phyloP scores from a whole-genome alignment of 2,329 filamentous ascomycete species.

The Fusarium sp. region DNA sequence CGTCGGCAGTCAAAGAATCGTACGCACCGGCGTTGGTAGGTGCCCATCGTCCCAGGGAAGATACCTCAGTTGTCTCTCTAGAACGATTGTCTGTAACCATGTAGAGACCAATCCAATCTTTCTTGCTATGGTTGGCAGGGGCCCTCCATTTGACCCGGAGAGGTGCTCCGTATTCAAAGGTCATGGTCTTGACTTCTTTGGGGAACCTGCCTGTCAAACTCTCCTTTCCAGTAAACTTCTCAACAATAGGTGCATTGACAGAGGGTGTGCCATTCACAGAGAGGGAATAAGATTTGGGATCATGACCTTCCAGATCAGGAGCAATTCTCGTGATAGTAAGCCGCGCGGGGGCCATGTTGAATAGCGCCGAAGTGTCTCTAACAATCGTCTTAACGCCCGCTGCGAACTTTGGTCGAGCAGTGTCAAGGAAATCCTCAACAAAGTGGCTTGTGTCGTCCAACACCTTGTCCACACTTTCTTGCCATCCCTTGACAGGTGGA shows the following conservation, averaged over 20 bases:
- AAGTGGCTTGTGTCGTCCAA: constrained; percentile 87
- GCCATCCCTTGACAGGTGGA: constrained; percentile 81
- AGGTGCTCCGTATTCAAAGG: constrained; percentile 88
- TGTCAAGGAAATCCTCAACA: constrained; percentile 89
- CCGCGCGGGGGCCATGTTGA: constrained; percentile 88
- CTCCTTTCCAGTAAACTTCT: constrained; percentile 76
- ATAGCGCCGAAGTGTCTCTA: constrained; percentile 84
- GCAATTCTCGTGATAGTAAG: constrained; percentile 83
- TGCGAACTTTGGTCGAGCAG: constrained; percentile 84
- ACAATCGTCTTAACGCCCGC: constrained; percentile 87
- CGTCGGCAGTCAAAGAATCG: constrained; percentile 77
- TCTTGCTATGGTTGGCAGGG: constrained; percentile 84
- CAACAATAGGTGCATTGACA: constrained; percentile 58
- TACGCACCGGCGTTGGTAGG: constrained; percentile 80
- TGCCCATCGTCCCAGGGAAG: constrained; percentile 89
- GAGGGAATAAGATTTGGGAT: constrained; percentile 83
- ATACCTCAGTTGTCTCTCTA: constrained; percentile 82
- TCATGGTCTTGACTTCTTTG: constrained; percentile 75
- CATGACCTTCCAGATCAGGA: constrained; percentile 80
- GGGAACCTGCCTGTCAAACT: constrained; percentile 74
- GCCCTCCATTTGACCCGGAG: constrained; percentile 92
- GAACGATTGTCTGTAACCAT: constrained; percentile 94
- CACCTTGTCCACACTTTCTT: constrained; percentile 86
- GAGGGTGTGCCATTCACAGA: constrained; percentile 73
- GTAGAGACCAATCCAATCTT: constrained; percentile 96